Evolutionary conservation across 108 stramenopile genomes (phyloP).

Genomic region (Craspedostauros australis): DNA sequence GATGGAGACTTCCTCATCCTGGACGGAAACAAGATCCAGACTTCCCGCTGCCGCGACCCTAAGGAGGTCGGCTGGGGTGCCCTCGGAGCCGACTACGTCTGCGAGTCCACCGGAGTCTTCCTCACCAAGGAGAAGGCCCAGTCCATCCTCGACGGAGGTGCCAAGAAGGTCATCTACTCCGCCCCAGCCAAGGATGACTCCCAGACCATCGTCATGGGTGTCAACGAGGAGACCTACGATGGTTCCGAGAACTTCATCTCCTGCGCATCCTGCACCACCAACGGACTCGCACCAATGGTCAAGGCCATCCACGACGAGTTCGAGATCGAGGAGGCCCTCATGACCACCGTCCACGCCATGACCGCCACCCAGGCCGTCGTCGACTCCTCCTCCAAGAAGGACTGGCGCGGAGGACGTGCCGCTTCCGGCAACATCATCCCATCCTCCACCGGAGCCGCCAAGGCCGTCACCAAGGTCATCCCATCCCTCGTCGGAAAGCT

Average conservation of each 20-base stretch:
- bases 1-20: slow-evolving; percentile 97
- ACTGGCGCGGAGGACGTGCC: slow-evolving; percentile 99
- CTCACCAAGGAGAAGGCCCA: slow-evolving; percentile 93
- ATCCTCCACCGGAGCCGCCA: slow-evolving; percentile 99
- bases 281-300: slow-evolving; percentile 98
- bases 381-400: slow-evolving; percentile 98
- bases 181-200: slow-evolving; percentile 99
- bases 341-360: slow-evolving; percentile 99
- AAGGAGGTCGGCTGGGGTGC: slow-evolving; percentile 94
- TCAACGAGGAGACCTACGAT: slow-evolving; percentile 93
- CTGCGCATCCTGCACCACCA: slow-evolving; percentile 99
- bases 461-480: slow-evolving; percentile 99
- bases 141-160: slow-evolving; percentile 95
- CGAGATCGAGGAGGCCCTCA: slow-evolving; percentile 97
- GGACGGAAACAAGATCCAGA: slow-evolving; percentile 91
- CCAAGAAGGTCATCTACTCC: slow-evolving; percentile 99
- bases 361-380: slow-evolving; percentile 99
- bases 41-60: slow-evolving; percentile 93
- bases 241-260: slow-evolving; percentile 95
- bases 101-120: slow-evolving; percentile 99
- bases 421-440: slow-evolving; percentile 99
- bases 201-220: slow-evolving; percentile 98
- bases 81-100: slow-evolving; percentile 95
- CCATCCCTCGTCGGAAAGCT: slow-evolving; percentile 96
- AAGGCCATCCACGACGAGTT: slow-evolving; percentile 98